Base-by-base conservation (phyloP, 805 yeast genomes). In the Pichia occidentalis region DNA sequence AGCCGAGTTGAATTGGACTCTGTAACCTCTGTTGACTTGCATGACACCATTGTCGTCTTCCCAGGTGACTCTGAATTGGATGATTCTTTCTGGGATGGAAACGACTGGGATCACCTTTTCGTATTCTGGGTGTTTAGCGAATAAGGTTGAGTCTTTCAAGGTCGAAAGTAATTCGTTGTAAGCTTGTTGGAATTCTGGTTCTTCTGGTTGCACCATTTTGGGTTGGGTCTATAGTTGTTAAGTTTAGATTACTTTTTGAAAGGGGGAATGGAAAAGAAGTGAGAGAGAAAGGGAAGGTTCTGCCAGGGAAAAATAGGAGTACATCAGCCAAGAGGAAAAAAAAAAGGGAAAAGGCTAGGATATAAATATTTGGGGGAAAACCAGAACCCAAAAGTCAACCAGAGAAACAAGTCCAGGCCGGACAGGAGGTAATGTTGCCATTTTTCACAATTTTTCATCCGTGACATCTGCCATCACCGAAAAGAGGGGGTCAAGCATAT, bases 131-230 rank as follows among this genome's bases (percentile, higher is more conserved):
- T 83, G 79, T 68, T 85, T 75, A 52, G 75, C 69, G 72, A 92
- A 90, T 48, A 90, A 73, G 50, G 95, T 83, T 31, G 97, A 90
- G 67, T 85, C 94, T 67, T 84, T 78, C 56, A 92, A 73, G 45
- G 97, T 88, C 49, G 83, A 70, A 59, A 79, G 76, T 56, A 90
- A 78, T 76, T 90, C 98, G 68, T 84, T 74, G 79, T 83, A 86
- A 56, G 98, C 98, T 77, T 90, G 98, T 69, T 88, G 88, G 72
- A 90, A 90, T 80, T 90, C 98, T 53, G 98, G 97, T 75, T 90
- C 97, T 69, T 74, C 71, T 51, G 94, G 88, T 65, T 77, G 77
- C 70, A 74, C 85, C 86, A 80, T 78, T 67, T 36, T 52, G n/a
- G n/a, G n/a, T n/a, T n/a, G n/a, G n/a, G n/a, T n/a, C 35, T 19